Evolutionary conservation across 305 asterid species (phyloP).

Genomic region (Solanum hybrid): DNA sequence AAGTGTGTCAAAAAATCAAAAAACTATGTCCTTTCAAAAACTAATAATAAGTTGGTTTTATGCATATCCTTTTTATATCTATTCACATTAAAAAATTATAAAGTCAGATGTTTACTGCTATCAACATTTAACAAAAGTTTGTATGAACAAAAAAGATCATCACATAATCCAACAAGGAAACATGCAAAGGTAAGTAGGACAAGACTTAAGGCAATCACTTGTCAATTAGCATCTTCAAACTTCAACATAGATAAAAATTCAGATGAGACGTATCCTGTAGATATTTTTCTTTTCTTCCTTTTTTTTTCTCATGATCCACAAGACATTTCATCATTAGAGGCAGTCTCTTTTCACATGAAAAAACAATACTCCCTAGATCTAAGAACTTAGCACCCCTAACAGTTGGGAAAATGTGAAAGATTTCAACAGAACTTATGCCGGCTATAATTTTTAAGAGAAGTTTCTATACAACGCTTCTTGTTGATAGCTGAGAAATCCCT

Average conservation of each 20-base stretch:
- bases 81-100: not conserved
- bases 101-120: not conserved
- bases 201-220: not conserved
- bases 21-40: not conserved
- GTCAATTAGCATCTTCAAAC: not conserved
- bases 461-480: not conserved
- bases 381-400: not conserved
- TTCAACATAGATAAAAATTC: not conserved
- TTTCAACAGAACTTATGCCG: not conserved
- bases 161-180: not conserved
- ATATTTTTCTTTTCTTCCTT: not conserved
- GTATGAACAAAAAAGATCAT: not conserved
- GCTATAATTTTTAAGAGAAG: not conserved
- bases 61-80: not conserved
- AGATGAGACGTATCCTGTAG: not conserved
- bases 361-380: not conserved
- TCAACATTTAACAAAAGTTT: not conserved
- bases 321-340: not conserved
- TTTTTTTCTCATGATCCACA: not conserved
- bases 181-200: not conserved
- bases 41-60: not conserved
- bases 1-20: not conserved
- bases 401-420: not conserved
- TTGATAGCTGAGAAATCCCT: not conserved
- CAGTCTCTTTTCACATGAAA: not conserved